Evolutionary conservation across 495 filamentous ascomycete species (phyloP).

Genomic region (Neurospora sp.): DNA sequence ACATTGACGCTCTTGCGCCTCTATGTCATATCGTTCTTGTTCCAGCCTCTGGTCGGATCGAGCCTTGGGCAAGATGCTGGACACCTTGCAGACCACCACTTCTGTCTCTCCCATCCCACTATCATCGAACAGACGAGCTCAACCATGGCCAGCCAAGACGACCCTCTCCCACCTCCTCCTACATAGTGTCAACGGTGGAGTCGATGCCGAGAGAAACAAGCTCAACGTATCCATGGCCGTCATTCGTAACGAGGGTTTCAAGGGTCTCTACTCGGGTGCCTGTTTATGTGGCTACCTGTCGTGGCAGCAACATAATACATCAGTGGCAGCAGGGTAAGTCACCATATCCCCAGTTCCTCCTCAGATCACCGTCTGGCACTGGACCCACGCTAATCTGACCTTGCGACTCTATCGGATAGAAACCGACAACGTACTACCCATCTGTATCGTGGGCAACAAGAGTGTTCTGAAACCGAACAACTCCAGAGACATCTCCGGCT

Average conservation of each 20-base stretch:
- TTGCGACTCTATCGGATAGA: neutral
- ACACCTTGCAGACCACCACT: too few relatives aligned
- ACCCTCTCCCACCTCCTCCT: too few relatives aligned
- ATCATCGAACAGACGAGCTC: too few relatives aligned
- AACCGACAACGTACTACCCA: neutral
- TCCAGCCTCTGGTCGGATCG: too few relatives aligned
- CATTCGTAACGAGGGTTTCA: slow-evolving; percentile 83
- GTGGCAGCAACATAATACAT: neutral
- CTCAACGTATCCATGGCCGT: slow-evolving; percentile 21
- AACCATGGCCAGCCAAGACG: too few relatives aligned
- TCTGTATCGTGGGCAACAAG: neutral
- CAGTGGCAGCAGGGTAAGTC: neutral
- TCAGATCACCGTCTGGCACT: neutral
- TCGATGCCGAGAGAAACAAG: too few relatives aligned
- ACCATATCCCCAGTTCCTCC: neutral
- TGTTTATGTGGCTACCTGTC: slow-evolving; percentile 58
- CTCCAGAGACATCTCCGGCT: neutral
- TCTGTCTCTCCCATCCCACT: too few relatives aligned
- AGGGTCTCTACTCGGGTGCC: slow-evolving; percentile 63
- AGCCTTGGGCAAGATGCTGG: too few relatives aligned
- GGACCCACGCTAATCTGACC: neutral
- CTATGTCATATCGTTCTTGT: too few relatives aligned
- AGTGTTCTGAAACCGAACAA: neutral
- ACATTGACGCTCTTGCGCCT: too few relatives aligned
- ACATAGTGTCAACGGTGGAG: too few relatives aligned